Base-by-base conservation (phyloP, 2,329 filamentous ascomycete species). In the Chaetothyriales sp. region DNA sequence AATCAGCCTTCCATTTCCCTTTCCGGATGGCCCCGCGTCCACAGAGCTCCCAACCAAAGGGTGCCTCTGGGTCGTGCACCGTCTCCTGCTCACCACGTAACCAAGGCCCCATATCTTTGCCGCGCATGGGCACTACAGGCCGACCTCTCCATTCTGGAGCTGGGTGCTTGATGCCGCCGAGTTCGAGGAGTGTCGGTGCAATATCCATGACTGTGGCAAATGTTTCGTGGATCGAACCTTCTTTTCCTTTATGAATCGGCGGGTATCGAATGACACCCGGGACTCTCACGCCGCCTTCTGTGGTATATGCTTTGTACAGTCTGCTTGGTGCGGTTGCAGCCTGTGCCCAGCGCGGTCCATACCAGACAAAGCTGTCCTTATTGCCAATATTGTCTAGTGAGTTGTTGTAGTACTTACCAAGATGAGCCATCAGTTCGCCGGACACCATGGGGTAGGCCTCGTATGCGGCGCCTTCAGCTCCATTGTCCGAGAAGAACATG, bases 1-100 rank as follows among this genome's bases (percentile, higher is more conserved):
- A 79, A 44, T 77, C 71, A 4, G 76, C 76, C 62, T 80, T 80
- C 71, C 73, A 81, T 58, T 77, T 70, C 6, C 73, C 76, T 50
- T 73, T 74, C 44, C 77, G 74, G 20, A 79, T 70, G 0, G 78
- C 78, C 2, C 72, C 72, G 1, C 72, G 70, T 0, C 75, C 74
- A 57, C 73, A 78, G 0, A 72, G 73, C 55, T 81, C 76, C 76
- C 77, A 80, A 20, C 77, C 77, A 48, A 72, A 69, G 52, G 78
- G 71, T 55, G 74, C 73, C 53, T 77, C 72, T 40, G 71, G 63
- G 1, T 69, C 69, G 60, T 81, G 75, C 44, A 78, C 71, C 1
- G 68, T 63, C 2, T 64, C 55, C 0, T 62, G 50, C 0, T 58
- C 46, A 1, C 67, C 71, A 20, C 48, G 56, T 0, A 68, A 70